Percentiles rank a stretch among this genome's conserved stretches.
These are phyloP conservation scores for Podaxis sp. DNA, from an alignment of 768 basidiomycete genomes.

Conservation along the genomic window DNA sequence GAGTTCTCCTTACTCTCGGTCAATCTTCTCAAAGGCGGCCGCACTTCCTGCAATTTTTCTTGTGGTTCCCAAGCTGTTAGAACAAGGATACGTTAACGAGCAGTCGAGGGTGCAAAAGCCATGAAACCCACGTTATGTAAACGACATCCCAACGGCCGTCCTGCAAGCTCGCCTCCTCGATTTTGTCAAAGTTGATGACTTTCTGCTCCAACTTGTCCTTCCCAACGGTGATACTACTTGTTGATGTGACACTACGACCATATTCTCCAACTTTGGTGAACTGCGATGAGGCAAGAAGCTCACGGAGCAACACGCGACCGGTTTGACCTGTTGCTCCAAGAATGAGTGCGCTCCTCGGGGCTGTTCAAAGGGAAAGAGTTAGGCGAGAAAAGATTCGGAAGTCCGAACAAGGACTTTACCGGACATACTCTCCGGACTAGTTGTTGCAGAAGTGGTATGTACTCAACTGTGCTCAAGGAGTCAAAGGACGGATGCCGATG, in stretches of 20 bases:
- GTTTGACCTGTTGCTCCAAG: conserved; percentile 75
- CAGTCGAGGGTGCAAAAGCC: neutral
- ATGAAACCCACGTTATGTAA: conserved; percentile 56
- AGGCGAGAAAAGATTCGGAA: neutral
- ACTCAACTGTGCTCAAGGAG: no score
- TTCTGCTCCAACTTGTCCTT: conserved; percentile 69
- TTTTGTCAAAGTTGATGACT: conserved; percentile 66
- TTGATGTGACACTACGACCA: conserved; percentile 59
- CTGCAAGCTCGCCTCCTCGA: conserved; percentile 49
- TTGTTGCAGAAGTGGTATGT: no score
- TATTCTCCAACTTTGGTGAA: conserved; percentile 67
- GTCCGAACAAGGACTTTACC: neutral
- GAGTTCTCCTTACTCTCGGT: conserved; percentile 55
- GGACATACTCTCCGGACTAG: neutral
- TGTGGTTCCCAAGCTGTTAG: conserved; percentile 62
- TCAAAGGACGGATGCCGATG: neutral
- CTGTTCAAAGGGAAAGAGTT: neutral
- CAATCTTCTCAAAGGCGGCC: conserved; percentile 73
- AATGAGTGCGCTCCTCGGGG: conserved; percentile 57
- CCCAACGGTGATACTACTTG: conserved; percentile 36
- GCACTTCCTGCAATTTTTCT: conserved; percentile 58
- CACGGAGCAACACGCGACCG: conserved; percentile 59
- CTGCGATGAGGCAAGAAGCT: conserved; percentile 57
- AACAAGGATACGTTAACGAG: neutral
- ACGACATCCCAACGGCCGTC: conserved; percentile 73